Evolutionary conservation across 1,284 basidiomycete species (phyloP).

Genomic region (Jaminaea rosea): DNA sequence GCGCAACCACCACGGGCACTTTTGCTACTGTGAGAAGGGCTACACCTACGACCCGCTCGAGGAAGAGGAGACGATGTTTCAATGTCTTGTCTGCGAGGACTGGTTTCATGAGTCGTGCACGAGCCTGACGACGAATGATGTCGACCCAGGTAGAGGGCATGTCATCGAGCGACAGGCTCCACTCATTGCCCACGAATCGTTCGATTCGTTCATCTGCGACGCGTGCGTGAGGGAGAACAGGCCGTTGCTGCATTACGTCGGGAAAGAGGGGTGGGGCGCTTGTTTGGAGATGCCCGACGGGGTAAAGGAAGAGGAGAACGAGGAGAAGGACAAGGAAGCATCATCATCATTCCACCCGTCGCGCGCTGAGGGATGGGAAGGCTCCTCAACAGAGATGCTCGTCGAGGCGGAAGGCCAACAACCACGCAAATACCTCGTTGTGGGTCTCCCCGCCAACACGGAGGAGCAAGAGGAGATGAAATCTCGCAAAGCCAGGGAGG

Average conservation of each 20-base stretch:
- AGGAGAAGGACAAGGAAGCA: neutral
- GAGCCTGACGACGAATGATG: conserved; percentile 9
- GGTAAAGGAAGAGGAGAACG: neutral
- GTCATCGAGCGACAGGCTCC: conserved; percentile 3
- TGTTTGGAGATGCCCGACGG: conserved; percentile 14
- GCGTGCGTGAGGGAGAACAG: conserved; percentile 29
- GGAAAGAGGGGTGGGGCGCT: conserved; percentile 24
- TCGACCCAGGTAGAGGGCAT: neutral
- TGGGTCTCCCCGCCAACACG: too few species aligned
- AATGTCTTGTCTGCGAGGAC: conserved; percentile 49
- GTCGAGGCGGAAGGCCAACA: too few species aligned
- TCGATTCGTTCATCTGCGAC: conserved; percentile 41
- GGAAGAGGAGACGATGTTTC: conserved; percentile 48
- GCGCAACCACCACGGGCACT: conserved; percentile 46
- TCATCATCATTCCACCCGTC: too few species aligned
- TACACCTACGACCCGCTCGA: conserved; percentile 47
- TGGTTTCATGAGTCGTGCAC: conserved; percentile 49
- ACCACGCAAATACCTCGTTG: too few species aligned
- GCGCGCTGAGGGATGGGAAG: too few species aligned
- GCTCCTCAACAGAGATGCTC: too few species aligned
- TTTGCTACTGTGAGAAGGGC: conserved; percentile 47
- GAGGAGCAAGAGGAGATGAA: too few species aligned
- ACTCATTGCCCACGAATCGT: conserved; percentile 28
- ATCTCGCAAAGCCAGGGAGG: too few species aligned
- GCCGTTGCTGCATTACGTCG: conserved; percentile 26